Conservation (phyloP, 352 stramenopile species). For the Pythium sp. region DNA sequence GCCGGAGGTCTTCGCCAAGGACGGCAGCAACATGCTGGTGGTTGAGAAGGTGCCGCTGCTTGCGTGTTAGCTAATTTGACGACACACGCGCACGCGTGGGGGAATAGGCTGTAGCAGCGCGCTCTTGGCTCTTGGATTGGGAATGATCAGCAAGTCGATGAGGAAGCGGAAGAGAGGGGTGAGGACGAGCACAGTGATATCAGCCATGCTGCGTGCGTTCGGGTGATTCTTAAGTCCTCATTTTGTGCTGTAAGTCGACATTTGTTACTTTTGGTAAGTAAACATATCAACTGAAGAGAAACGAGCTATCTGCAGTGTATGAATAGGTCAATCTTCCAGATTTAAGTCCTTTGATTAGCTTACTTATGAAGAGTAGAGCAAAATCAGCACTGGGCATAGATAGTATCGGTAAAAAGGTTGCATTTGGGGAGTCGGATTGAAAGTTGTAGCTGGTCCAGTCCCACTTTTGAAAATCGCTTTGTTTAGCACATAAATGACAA, state of each 20-base stretch:
- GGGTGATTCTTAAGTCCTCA: background rate
- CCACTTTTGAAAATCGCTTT: background rate
- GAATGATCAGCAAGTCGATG: background rate
- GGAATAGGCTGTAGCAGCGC: too few relatives aligned
- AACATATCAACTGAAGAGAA: background rate
- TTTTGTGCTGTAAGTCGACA: background rate
- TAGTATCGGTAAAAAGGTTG: too few relatives aligned
- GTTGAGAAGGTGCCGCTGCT: background rate
- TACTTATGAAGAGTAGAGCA: too few relatives aligned
- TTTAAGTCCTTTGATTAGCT: too few relatives aligned
- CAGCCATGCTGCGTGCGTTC: background rate
- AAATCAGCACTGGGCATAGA: too few relatives aligned
- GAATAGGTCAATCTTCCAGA: too few relatives aligned
- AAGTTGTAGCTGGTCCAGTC: background rate
- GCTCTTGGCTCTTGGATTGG: background rate
- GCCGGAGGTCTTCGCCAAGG: background rate
- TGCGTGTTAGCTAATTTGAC: background rate
- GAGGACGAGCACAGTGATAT: background rate
- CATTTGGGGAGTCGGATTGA: background rate
- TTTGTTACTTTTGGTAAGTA: background rate
- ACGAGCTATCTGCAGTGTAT: background rate
- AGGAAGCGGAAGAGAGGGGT: background rate
- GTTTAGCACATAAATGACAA: background rate
- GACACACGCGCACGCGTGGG: background rate
- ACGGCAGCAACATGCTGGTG: background rate